phyloP scores from a whole-genome alignment of 192 early-diverging fungal genomes.

The Backusella tarrabulga region DNA sequence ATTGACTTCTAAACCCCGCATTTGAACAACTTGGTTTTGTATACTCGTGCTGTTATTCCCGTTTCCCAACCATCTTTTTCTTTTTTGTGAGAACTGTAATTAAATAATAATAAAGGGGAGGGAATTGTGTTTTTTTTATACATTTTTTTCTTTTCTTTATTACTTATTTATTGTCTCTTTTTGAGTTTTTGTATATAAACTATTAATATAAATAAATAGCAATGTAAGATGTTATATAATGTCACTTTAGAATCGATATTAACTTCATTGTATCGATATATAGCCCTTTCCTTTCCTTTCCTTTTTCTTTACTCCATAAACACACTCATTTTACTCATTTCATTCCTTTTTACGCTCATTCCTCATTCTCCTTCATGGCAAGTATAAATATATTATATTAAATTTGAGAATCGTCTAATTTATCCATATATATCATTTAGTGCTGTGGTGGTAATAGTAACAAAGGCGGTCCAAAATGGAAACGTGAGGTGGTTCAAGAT shows the following conservation, averaged over 20 bases:
- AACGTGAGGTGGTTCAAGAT: slow-evolving; percentile 75
- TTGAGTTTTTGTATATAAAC: background rate
- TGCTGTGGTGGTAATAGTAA: background rate
- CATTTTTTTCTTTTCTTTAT: background rate
- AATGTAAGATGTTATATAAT: background rate
- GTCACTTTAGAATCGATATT: background rate
- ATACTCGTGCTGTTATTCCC: background rate
- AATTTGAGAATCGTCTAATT: background rate
- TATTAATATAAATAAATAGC: background rate
- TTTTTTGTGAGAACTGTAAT: slow-evolving; percentile 10
- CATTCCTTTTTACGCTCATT: background rate
- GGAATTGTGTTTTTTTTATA: background rate
- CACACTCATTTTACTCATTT: background rate
- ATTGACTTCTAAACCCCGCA: background rate
- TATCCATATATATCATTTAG: background rate
- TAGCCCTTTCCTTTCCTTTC: background rate
- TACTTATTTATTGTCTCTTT: background rate
- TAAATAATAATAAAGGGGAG: background rate
- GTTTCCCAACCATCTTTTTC: background rate
- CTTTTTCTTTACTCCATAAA: background rate
- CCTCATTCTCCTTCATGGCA: background rate
- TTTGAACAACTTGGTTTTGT: background rate
- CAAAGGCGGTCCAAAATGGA: slow-evolving; percentile 62
- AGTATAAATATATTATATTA: background rate
- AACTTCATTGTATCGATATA: background rate